Base-by-base conservation (phyloP, 805 yeast species). In the Yamadazyma takamatsuzukensis region DNA sequence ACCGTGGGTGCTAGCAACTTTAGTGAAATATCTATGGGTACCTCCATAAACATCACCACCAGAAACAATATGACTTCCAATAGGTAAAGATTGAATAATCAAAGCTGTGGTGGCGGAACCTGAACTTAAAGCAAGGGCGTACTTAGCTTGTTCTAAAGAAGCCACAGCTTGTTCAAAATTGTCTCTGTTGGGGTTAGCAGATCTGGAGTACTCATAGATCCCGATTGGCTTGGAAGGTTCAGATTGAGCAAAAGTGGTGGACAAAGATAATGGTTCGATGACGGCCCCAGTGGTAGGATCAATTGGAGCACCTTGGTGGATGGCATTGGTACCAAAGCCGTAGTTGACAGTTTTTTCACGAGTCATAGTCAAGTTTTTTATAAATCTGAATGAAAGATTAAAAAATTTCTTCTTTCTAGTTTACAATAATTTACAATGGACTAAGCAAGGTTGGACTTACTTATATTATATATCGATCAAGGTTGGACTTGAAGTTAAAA, bases 11-110 rank as follows among this genome's bases (percentile, higher is more conserved):
- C 69, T 68, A 40, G 90, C 95, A 30, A 85, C 95, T 56, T 82
- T 74, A 54, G 95, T 80, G 71, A 85, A 85, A 62, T 86, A 85
- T 61, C 95, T 72, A 68, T 85, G 93, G 37, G 95, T 85, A 49
- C 95, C 95, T 41, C 95, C 95, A 60, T 85, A 85, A 29, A 85
- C 95, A 51, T 85, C 95, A 48, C 84, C 88, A 50, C 84, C 78
- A 29, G 87, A 78, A 30, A 85, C 68, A 25, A 83, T 82, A 53
- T 86, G 93, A 25, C 84, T 69, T 29, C 80, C 82, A 42, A 75
- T 72, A 27, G 83, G 79, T 49, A 86, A 65, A 19, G 83, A 72
- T 60, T 85, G 95, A 50, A 84, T 64, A 27, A 85, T 68, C 46
- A 80, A 72, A 16, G 93, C 85, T 27, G 94, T 84, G 40, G 86